These are phyloP conservation scores for Kodamaea laetipori DNA, from an alignment of 805 yeast species.

Conservation along the genomic window DNA sequence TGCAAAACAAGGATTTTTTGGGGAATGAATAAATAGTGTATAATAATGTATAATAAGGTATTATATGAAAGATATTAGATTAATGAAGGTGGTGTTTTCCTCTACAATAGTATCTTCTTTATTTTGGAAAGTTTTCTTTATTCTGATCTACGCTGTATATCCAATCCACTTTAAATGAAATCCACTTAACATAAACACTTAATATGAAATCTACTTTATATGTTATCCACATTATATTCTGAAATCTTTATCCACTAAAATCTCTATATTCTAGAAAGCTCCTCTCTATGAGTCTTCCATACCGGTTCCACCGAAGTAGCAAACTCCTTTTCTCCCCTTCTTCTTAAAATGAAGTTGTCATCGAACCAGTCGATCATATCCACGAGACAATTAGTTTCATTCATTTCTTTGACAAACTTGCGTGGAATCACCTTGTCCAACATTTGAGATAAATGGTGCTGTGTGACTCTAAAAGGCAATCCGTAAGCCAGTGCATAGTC, in stretches of 20 bases:
- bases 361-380: constrained; percentile 87
- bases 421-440: constrained; percentile 52
- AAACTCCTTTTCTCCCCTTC: constrained; percentile 71
- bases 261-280: constrained; percentile 10
- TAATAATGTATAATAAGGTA: constrained; percentile 11
- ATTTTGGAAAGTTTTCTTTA: too few species aligned
- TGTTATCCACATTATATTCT: too few species aligned
- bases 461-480: constrained; percentile 77
- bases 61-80: constrained; percentile 2
- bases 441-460: constrained; percentile 91
- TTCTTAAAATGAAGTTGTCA: constrained; percentile 58
- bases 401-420: constrained; percentile 52
- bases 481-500: constrained; percentile 79
- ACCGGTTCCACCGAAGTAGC: constrained; percentile 51
- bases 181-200: too few species aligned
- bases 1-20: constrained; percentile 62
- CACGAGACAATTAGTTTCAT: constrained; percentile 56
- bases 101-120: too few species aligned
- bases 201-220: too few species aligned
- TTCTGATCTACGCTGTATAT: too few species aligned
- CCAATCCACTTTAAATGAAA: too few species aligned
- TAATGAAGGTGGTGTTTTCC: too few species aligned
- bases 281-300: constrained; percentile 16
- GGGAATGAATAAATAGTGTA: constrained; percentile 11
- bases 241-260: too few species aligned